Conservation (phyloP, 208 protist genomes). For the Wallacemonas sp. region DNA sequence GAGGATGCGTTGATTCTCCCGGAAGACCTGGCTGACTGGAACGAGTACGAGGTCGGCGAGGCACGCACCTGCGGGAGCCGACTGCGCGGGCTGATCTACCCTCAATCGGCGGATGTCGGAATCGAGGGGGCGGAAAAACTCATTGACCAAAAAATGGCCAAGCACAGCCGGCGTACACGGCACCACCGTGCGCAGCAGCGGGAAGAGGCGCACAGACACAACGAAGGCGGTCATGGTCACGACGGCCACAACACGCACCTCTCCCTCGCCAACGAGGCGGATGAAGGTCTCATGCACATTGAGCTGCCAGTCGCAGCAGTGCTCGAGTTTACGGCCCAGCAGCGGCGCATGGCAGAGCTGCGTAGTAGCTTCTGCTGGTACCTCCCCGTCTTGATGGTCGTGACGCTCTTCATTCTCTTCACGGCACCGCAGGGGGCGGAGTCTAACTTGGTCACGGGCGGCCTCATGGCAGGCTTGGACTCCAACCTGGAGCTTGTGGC, state of each 20-base stretch:
- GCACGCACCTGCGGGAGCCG: background rate
- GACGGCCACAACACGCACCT: no score
- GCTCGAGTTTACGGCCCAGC: conserved; percentile 18
- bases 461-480: conserved; percentile 7
- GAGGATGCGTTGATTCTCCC: no score
- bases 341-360: conserved; percentile 26
- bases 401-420: conserved; percentile 24
- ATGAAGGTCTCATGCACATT: conserved; percentile 22
- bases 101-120: background rate
- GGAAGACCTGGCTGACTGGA: no score
- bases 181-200: background rate
- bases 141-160: conserved; percentile 9
- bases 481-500: conserved; percentile 3
- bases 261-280: conserved; percentile 11
- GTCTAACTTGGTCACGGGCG: conserved; percentile 13
- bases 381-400: conserved; percentile 23
- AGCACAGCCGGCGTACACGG: background rate
- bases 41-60: no score
- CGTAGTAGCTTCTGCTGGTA: conserved; percentile 20
- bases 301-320: conserved; percentile 26
- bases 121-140: conserved; percentile 8
- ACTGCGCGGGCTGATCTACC: conserved; percentile 2
- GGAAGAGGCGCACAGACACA: background rate
- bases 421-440: background rate
- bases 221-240: background rate